Percentiles rank a stretch among this genome's conserved stretches.
phyloP scores from a whole-genome alignment of 1,139 yeast genomes.

The Arxiozyma telluris region DNA sequence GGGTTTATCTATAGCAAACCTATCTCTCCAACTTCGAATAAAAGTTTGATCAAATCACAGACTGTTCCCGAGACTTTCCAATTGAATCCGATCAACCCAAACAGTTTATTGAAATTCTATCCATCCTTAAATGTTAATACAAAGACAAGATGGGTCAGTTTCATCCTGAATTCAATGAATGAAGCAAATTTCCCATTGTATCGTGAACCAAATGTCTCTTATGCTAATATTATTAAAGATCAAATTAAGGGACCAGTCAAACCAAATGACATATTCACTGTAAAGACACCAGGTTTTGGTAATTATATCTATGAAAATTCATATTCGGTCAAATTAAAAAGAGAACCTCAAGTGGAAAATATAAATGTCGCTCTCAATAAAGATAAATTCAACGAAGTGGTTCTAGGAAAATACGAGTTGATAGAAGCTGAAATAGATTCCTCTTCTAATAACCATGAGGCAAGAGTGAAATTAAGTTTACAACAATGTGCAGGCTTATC shows the following conservation, averaged over 20 bases:
- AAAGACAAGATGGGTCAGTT: conserved; percentile 15
- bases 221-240: conserved; percentile 4
- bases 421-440: conserved; percentile 6
- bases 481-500: conserved; percentile 11
- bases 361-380: conserved; percentile 11
- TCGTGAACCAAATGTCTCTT: conserved; percentile 12
- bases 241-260: background rate
- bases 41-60: background rate
- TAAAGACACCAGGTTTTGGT: conserved; percentile 13
- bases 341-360: conserved; percentile 20
- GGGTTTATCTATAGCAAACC: conserved; percentile 1
- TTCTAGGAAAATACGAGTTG: conserved; percentile 18
- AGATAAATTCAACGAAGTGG: conserved; percentile 11
- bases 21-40: background rate
- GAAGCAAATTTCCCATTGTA: conserved; percentile 20
- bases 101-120: conserved; percentile 18
- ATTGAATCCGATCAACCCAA: conserved; percentile 20
- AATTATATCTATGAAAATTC: conserved; percentile 17
- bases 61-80: conserved; percentile 10
- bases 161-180: conserved; percentile 15
- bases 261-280: conserved; percentile 2
- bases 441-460: background rate
- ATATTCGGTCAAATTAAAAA: conserved; percentile 12
- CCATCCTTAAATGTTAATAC: conserved; percentile 15
- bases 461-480: conserved; percentile 19